These are phyloP conservation scores for Chloranthus sessilifolius DNA, from an alignment of 164 flowering plant genomes.

Conservation along the genomic window DNA sequence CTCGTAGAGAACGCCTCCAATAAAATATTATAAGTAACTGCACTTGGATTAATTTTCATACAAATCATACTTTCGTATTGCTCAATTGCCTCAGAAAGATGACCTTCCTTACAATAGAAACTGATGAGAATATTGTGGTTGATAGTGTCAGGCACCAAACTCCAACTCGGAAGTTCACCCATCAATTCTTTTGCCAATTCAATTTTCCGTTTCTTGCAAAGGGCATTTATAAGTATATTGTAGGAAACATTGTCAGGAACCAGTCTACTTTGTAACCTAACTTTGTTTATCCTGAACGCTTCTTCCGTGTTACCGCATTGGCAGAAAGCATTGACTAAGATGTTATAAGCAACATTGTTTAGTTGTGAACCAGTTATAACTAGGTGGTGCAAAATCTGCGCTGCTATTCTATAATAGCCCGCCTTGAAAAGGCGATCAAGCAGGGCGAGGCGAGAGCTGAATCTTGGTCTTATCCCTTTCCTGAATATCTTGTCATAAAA, in stretches of 20 bases:
- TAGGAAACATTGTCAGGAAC: background rate
- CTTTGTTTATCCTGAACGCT: background rate
- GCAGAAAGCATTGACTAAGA: no score
- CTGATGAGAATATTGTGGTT: slow-evolving; percentile 1
- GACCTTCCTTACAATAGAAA: background rate
- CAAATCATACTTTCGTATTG: slow-evolving; percentile 5
- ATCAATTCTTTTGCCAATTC: slow-evolving; percentile 4
- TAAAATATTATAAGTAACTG: background rate
- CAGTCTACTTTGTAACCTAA: background rate
- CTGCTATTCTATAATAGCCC: no score
- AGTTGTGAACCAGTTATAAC: no score
- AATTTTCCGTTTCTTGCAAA: background rate
- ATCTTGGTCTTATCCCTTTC: no score
- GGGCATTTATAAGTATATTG: slow-evolving; percentile 2
- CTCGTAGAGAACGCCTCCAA: background rate
- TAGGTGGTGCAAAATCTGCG: no score
- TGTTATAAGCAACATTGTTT: no score
- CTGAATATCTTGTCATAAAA: no score
- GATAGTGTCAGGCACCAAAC: background rate
- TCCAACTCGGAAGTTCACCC: background rate
- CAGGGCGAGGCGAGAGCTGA: no score
- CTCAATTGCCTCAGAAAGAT: slow-evolving; percentile 4
- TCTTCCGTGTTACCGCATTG: no score
- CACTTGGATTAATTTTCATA: background rate
- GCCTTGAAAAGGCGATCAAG: no score